phyloP scores from a whole-genome alignment of 2,329 filamentous ascomycete species.

The Aspergillus versicolor region DNA sequence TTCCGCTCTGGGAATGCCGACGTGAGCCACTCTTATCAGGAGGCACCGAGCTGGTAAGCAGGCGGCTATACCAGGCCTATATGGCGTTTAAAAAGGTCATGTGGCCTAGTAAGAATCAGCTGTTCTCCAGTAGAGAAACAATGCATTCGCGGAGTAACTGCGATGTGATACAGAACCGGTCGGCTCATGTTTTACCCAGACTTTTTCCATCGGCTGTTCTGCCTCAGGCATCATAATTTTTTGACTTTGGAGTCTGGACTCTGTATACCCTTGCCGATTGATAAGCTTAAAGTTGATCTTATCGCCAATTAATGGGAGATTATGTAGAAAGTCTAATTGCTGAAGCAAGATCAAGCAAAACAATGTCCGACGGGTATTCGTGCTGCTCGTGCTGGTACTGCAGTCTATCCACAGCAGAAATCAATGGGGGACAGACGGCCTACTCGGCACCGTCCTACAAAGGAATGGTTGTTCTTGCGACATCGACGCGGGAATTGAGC shows the following conservation, averaged over 20 bases:
- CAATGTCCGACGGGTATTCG: background rate
- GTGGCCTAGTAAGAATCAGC: background rate
- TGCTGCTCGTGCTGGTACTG: background rate
- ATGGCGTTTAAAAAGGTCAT: background rate
- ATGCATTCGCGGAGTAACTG: background rate
- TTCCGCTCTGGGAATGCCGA: slow-evolving; percentile 9
- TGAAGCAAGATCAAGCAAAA: background rate
- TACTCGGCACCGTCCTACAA: no score
- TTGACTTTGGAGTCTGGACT: no score
- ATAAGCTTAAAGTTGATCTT: background rate
- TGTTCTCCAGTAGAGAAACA: background rate
- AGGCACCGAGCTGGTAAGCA: background rate
- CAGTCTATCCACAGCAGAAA: background rate
- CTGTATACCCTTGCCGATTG: background rate
- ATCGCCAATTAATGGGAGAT: background rate
- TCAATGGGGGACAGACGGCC: no score
- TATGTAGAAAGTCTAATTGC: background rate
- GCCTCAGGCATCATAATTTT: background rate
- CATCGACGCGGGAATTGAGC: background rate
- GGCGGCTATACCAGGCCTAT: background rate
- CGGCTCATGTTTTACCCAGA: slow-evolving; percentile 21
- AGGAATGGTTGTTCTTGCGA: background rate
- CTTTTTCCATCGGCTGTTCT: slow-evolving; percentile 7
- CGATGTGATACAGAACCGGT: background rate
- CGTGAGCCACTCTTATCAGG: background rate